phyloP scores from a whole-genome alignment of 2,329 filamentous ascomycete genomes.

The Proliferodiscus dingleyae region DNA sequence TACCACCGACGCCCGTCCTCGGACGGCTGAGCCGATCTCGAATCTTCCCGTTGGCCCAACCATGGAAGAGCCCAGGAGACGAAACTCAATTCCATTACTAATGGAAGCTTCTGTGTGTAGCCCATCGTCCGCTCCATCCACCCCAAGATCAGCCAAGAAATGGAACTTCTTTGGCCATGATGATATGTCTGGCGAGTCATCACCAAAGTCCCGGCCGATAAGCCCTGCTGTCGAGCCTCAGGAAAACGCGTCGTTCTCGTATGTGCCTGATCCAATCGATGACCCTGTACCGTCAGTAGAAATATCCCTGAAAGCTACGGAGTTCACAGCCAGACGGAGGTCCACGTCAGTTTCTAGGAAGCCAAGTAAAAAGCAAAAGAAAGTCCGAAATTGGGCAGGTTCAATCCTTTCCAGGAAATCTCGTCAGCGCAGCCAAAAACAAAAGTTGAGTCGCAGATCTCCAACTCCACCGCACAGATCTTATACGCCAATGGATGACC shows the following conservation, averaged over 20 bases:
- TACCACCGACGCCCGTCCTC: slow-evolving; percentile 52
- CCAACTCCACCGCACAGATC: slow-evolving; percentile 39
- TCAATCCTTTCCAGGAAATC: slow-evolving; percentile 45
- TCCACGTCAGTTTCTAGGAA: slow-evolving; percentile 29
- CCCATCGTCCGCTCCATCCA: slow-evolving; percentile 29
- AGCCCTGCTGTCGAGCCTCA: slow-evolving; percentile 36
- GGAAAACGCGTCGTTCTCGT: slow-evolving; percentile 10
- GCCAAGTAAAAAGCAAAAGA: slow-evolving; percentile 57
- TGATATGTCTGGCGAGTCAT: slow-evolving; percentile 33
- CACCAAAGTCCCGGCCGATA: slow-evolving; percentile 43
- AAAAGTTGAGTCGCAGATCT: slow-evolving; percentile 36
- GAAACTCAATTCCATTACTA: slow-evolving; percentile 56
- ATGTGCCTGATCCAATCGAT: slow-evolving; percentile 8
- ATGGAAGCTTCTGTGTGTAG: slow-evolving; percentile 29
- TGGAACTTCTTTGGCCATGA: slow-evolving; percentile 32
- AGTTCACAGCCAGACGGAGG: slow-evolving; percentile 22
- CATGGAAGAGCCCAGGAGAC: slow-evolving; percentile 38
- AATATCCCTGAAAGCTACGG: slow-evolving; percentile 21
- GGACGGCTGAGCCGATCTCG: slow-evolving; percentile 66
- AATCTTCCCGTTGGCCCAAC: slow-evolving; percentile 36
- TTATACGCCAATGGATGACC: slow-evolving; percentile 27
- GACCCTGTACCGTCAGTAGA: slow-evolving; percentile 13
- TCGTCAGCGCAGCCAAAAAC: slow-evolving; percentile 40
- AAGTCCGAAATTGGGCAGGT: slow-evolving; percentile 62
- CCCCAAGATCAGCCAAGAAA: slow-evolving; percentile 31